phyloP scores from a whole-genome alignment of 2,329 filamentous ascomycete genomes.

The Xylariaceae sp. region DNA sequence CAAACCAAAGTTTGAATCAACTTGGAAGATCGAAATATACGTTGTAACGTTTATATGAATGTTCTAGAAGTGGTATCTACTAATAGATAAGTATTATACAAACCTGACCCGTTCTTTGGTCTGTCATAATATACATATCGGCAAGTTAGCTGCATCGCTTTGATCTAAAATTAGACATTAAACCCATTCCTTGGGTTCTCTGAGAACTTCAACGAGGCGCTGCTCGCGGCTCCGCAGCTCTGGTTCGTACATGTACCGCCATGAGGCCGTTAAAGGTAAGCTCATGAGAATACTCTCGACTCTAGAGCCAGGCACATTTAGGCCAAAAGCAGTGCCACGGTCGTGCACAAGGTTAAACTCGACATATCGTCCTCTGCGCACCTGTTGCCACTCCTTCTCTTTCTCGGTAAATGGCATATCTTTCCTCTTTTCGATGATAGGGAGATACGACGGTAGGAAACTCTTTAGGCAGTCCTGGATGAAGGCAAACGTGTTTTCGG shows the following conservation, averaged over 20 bases:
- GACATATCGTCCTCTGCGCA: constrained; percentile 92
- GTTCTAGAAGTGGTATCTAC: constrained; percentile 1
- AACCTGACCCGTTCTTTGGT: not conserved
- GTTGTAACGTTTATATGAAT: not conserved
- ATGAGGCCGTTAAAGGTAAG: constrained; percentile 87
- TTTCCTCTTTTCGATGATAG: constrained; percentile 87
- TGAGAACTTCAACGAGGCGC: constrained; percentile 75
- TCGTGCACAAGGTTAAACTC: constrained; percentile 99
- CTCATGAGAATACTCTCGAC: constrained; percentile 99
- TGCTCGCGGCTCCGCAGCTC: constrained; percentile 79
- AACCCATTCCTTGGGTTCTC: constrained; percentile 71
- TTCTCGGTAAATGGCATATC: constrained; percentile 87
- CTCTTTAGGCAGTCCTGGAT: constrained; percentile 83
- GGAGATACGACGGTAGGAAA: constrained; percentile 89
- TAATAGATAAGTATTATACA: constrained; percentile 7
- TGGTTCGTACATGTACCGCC: constrained; percentile 94
- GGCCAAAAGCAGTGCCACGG: constrained; percentile 89
- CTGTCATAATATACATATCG: constrained; percentile 1
- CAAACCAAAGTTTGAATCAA: no score
- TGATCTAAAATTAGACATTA: constrained; percentile 41
- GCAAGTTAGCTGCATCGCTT: not conserved
- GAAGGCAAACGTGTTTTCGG: constrained; percentile 89
- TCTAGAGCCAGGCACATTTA: constrained; percentile 89
- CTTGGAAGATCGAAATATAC: no score
- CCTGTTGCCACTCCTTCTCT: constrained; percentile 96